Conservation (phyloP, 176 grass and related monocot genomes). For the Calamus simplicifolius region DNA sequence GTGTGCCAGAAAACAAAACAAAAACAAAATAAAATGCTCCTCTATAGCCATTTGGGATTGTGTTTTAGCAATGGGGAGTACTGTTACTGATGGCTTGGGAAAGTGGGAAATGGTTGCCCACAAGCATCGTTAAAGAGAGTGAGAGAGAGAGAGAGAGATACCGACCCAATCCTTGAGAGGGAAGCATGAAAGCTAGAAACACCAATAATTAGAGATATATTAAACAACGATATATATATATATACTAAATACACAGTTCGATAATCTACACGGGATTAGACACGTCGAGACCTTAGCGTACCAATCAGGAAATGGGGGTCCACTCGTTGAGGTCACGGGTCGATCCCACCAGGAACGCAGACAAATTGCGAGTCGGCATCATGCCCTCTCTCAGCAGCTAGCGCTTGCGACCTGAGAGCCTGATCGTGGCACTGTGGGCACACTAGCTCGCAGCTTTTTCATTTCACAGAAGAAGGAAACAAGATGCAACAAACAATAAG, state of each 20-base stretch:
- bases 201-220: background rate
- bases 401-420: no score
- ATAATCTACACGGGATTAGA: background rate
- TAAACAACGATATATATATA: no score
- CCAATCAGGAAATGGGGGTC: no score
- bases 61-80: background rate
- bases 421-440: no score
- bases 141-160: background rate
- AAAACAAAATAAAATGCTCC: no score
- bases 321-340: background rate
- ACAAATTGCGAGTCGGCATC: no score
- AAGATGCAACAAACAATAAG: no score
- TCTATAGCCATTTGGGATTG: background rate
- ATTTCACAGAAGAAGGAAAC: no score
- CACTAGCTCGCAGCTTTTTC: no score
- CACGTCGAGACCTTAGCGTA: background rate
- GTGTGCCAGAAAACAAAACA: background rate
- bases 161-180: background rate
- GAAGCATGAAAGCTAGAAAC: background rate
- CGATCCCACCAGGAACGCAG: background rate
- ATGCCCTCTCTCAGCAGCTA: no score
- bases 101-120: constrained; percentile 3
- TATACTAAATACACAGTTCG: background rate
- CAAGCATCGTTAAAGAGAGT: background rate
- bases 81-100: background rate